These are phyloP conservation scores for Prunus kanzakura DNA, from an alignment of 306 rosid species.

Conservation along the genomic window DNA sequence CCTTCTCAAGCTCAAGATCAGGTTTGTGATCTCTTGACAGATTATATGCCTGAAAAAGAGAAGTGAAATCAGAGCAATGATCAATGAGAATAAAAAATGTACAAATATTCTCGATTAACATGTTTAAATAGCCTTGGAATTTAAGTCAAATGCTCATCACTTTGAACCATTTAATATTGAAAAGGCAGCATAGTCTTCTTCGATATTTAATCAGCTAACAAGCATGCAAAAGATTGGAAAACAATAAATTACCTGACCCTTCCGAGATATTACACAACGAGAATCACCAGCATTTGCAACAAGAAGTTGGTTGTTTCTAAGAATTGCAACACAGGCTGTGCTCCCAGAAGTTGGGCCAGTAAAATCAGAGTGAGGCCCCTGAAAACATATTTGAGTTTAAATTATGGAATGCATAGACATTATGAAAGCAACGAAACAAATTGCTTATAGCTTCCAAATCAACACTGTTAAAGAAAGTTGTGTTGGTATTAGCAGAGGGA, in stretches of 20 bases:
- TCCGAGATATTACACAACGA: constrained; percentile 89
- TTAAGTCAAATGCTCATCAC: background rate
- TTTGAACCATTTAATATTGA: background rate
- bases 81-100: background rate
- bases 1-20: constrained; percentile 87
- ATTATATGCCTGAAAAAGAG: constrained; percentile 74
- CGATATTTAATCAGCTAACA: background rate
- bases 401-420: constrained; percentile 1
- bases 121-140: background rate
- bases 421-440: constrained; percentile 3
- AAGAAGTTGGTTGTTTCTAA: constrained; percentile 69
- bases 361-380: constrained; percentile 99
- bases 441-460: background rate
- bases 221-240: background rate
- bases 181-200: background rate
- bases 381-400: constrained; percentile 24
- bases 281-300: constrained; percentile 99
- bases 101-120: background rate
- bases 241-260: constrained; percentile 76
- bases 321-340: constrained; percentile 93
- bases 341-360: constrained; percentile 94
- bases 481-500: background rate
- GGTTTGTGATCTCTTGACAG: constrained; percentile 97
- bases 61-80: background rate
- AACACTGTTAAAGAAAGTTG: background rate